Evolutionary conservation across 108 stramenopile genomes (phyloP), one percentile per base, ranked within the genome.

Genomic region (Epithemia pelagica): DNA sequence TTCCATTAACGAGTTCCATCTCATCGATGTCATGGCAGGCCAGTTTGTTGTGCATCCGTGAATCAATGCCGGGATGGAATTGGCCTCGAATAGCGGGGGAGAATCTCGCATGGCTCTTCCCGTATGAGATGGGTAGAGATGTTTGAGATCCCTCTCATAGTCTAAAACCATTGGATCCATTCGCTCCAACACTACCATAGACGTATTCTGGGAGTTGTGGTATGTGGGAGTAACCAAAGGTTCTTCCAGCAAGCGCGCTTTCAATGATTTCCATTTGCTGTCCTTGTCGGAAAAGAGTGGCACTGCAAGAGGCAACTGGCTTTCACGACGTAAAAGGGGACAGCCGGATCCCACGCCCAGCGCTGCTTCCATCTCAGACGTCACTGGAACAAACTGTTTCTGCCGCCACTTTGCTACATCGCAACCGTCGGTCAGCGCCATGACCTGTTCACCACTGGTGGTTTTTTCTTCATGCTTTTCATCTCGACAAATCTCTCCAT

Each of bases 341-440:
- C 84, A 83, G 22, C 82, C 85, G 27, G 72, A 58, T 21, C 91
- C 91, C 0, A 92, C 77, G 71, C 82, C 82, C n/a, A 89, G 61
- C 15, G 69, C 30, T 15, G 76, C 79, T 54, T 61, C 54, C 31
- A 75, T 54, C 1, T 52, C 32, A 21, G 26, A 22, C 31, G 67
- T 54, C 21, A 64, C 58, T 8, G 75, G 68, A 23, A 84, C 77
- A 21, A 88, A 64, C 33, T 72, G 51, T 25, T 66, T 58, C 1
- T 68, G 30, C 58, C 91, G 77, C 87, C 87, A 92, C 22, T 86
- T 85, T 21, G 82, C 79, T 20, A 92, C 32, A 63, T 92, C 91
- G 61, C 86, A 84, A n/a, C 91, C 91, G 67, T 89, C 89, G 7
- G 84, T 74, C 32, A 90, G 68, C 5, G 89, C 82, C 21, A 75